These are phyloP conservation scores for Silene conica DNA, from an alignment of 148 eudicot species.

Conservation along the genomic window DNA sequence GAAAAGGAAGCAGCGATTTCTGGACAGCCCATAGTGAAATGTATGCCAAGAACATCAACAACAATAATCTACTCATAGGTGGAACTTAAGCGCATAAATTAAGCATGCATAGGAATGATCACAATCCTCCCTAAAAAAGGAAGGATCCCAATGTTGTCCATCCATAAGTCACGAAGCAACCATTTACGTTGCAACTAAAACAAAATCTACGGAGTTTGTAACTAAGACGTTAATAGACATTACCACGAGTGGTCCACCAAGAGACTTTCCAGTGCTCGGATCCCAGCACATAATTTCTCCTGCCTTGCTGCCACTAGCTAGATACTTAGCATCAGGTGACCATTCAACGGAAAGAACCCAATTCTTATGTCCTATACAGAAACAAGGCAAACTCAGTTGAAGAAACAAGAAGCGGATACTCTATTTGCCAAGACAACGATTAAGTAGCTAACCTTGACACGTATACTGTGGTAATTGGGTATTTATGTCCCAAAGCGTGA, in stretches of 20 bases:
- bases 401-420: too few species aligned
- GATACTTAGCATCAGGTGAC: slow-evolving; percentile 96
- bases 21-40: too few species aligned
- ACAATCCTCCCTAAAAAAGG: too few species aligned
- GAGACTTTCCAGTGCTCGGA: slow-evolving; percentile 75
- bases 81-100: too few species aligned
- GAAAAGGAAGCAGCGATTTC: too few species aligned
- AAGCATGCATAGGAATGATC: too few species aligned
- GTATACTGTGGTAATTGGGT: slow-evolving; percentile 84
- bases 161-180: too few species aligned
- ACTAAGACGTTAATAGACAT: neutral
- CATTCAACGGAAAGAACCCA: slow-evolving; percentile 97
- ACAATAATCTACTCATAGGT: too few species aligned
- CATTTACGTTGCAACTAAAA: too few species aligned
- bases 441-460: slow-evolving; percentile 59
- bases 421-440: too few species aligned
- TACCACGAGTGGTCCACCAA: slow-evolving; percentile 70
- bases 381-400: neutral
- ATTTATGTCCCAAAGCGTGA: slow-evolving; percentile 79
- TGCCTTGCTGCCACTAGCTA: slow-evolving; percentile 92
- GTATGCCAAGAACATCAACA: too few species aligned
- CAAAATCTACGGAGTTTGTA: neutral
- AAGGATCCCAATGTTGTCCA: neutral
- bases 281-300: slow-evolving; percentile 95
- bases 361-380: slow-evolving; percentile 71